Evolutionary conservation across 2,329 filamentous ascomycete species (phyloP), one percentile per base, ranked within the genome.

Genomic region (Venturia oleaginea): DNA sequence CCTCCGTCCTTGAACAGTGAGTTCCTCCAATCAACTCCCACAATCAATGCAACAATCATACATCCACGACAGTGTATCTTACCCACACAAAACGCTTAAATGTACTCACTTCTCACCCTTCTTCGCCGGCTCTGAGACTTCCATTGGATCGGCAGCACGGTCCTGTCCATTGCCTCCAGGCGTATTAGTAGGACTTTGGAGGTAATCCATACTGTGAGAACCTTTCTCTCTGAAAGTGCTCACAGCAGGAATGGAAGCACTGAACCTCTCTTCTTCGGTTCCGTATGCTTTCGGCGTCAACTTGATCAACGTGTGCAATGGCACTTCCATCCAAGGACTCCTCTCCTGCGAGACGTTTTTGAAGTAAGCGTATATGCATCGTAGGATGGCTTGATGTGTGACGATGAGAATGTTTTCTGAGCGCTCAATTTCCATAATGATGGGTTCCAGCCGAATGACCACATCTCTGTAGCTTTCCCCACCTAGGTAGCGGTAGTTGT

Each of bases 301-400:
- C 78, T 97, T 97, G 78, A 99, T 97, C 59, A 99, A 82, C 10
- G 91, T 96, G 76, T 99, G 94, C 67, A 99, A 82, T 7, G 94
- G 94, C 10, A 99, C 94, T 72, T 97, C 93, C 90, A 97, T 96
- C 94, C 94, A 99, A 0, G 94, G 94, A 69, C 90, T 94, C 77
- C 91, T 85, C 70, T 92, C 87, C 76, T 97, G 94, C 64, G 91
- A 88, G 71, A 94, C 91, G 72, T 97, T 96, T 89, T 97, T 96
- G 76, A 97, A 99, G 77, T 99, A 99, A 37, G 94, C 91, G 73
- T 97, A 99, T 71, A 99, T 96, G 80, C 94, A 99, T 66, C 94
- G 86, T 67, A 99, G 81, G 40, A 99, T 93, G 17, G 94, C 94
- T 78, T 99, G 94, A 75, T 99, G 94, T 3, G 94, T 97, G 67